Conservation (phyloP, 139 green algal genomes). For the Eudorina sp. region DNA sequence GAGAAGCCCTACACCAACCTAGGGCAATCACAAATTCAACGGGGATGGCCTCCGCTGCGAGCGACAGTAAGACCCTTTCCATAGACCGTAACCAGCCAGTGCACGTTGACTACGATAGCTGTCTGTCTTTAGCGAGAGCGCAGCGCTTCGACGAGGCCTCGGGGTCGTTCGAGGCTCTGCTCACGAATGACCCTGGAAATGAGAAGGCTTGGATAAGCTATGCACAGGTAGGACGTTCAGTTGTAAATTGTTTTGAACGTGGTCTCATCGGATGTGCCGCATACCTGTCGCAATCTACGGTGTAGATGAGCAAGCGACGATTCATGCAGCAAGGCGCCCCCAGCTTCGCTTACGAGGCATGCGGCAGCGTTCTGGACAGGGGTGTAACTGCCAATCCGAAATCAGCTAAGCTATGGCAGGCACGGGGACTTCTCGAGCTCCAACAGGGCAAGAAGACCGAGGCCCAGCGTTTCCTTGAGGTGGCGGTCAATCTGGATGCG, state of each 20-base stretch:
- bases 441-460: constrained; percentile 69
- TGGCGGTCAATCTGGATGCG: constrained; percentile 21
- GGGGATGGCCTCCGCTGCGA: too few relatives aligned
- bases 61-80: too few relatives aligned
- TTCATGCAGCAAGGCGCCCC: constrained; percentile 20
- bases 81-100: neutral
- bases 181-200: neutral
- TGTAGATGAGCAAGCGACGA: constrained; percentile 30
- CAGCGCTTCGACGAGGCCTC: constrained; percentile 10
- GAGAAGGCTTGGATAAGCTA: constrained; percentile 34
- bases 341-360: constrained; percentile 7
- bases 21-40: too few relatives aligned
- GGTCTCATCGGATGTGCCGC: neutral
- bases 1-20: too few relatives aligned
- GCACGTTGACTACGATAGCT: neutral
- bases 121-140: neutral
- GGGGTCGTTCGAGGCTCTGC: constrained; percentile 2
- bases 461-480: constrained; percentile 70
- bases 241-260: neutral
- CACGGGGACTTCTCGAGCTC: constrained; percentile 72
- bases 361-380: constrained; percentile 20
- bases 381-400: neutral
- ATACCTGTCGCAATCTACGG: too few relatives aligned
- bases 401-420: constrained; percentile 15
- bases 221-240: constrained; percentile 17